Evolutionary conservation across 768 basidiomycete species (phyloP), one percentile per base, ranked within the genome.

Genomic region (Hericium alpestre): DNA sequence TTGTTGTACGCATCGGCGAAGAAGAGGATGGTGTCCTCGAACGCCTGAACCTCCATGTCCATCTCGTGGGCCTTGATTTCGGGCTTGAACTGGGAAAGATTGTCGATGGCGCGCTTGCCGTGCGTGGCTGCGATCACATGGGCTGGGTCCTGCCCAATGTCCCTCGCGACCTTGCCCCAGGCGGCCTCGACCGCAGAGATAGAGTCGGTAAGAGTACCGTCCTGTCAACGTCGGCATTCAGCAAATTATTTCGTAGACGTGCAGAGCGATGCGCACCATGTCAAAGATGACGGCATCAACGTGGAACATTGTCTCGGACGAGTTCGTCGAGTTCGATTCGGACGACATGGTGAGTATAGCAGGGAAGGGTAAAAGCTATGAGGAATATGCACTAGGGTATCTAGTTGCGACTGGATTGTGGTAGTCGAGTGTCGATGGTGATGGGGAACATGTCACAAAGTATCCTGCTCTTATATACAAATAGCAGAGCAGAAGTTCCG

Each of bases 91-190:
- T 75, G 73, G 7, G 76, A 67, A 60, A 87, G 79, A 70, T 88
- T 89, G 72, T 88, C 86, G 64, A 85, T 74, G 12, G 86, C 86
- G 60, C 86, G 82, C 66, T 86, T 83, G 64, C 86, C 86, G 67
- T 89, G 86, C n/a, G 86, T 87, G 46, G 83, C 82, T 9, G 80
- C 82, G 64, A 87, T 85, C 59, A 86, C 83, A 56, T 79, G 74
- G 56, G 75, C 74, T 9, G 83, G 82, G 68, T 85, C 82, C 69
- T 80, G 77, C 55, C 83, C 83, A 53, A 88, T 78, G 66, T 86
- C 84, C 53, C 71, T 71, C 3, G 86, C 86, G 48, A 88, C 84
- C 64, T 80, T 80, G 38, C 79, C 79, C 86, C 86, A 88, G 4
- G 86, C 86, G 3, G 83, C 83, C 66, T 87, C 84, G 58, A 87